These are phyloP conservation scores for Akanthomyces uredinophilus DNA, from an alignment of 2,329 filamentous ascomycete genomes.

Conservation along the genomic window DNA sequence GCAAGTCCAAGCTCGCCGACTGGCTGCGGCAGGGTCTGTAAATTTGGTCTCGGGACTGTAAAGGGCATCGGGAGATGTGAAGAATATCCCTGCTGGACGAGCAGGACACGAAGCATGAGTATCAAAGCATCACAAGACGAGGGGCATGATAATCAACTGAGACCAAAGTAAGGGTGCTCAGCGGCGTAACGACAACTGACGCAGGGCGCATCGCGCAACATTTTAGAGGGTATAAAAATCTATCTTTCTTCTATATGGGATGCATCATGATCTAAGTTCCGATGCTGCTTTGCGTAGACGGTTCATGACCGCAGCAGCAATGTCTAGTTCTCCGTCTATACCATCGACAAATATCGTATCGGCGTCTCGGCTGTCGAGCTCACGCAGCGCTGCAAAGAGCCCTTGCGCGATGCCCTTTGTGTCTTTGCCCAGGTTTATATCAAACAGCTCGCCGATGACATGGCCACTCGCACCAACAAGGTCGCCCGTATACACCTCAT, in stretches of 20 bases:
- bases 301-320: conserved; percentile 85
- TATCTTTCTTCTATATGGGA: conserved; percentile 25
- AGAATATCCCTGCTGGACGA: background rate
- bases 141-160: background rate
- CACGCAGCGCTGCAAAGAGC: conserved; percentile 80
- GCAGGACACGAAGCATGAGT: conserved; percentile 1
- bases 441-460: conserved; percentile 47
- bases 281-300: conserved; percentile 72
- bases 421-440: conserved; percentile 67
- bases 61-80: background rate
- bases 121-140: conserved; percentile 2
- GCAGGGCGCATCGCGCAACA: background rate
- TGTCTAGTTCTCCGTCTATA: conserved; percentile 70
- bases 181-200: background rate
- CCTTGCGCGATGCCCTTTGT: conserved; percentile 75
- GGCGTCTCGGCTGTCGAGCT: conserved; percentile 73
- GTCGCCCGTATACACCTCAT: conserved; percentile 37
- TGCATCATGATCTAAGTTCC: conserved; percentile 46
- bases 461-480: conserved; percentile 31
- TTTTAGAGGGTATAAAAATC: conserved; percentile 19
- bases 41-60: conserved; percentile 18
- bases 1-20: conserved; percentile 85
- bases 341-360: conserved; percentile 89
- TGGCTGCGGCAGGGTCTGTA: conserved; percentile 80
- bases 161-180: background rate